phyloP scores from a whole-genome alignment of 345 rosid species.

The Lepidium aucheri region DNA sequence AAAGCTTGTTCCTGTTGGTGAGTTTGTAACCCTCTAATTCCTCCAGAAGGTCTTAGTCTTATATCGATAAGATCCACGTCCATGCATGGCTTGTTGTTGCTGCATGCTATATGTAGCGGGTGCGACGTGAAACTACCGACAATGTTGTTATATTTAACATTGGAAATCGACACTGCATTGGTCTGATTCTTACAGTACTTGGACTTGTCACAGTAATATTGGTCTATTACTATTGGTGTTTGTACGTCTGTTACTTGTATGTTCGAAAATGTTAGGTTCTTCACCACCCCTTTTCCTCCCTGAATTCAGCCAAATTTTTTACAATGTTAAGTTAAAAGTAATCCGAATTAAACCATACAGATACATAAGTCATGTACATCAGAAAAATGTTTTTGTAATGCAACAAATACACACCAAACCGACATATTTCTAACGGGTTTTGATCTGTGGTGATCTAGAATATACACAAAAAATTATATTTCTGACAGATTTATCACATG shows the following conservation, averaged over 20 bases:
- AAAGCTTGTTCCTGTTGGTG: slow-evolving; percentile 33
- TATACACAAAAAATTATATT: too few relatives aligned
- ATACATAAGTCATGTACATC: background rate
- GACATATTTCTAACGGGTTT: too few relatives aligned
- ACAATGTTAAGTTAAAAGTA: background rate
- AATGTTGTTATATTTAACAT: slow-evolving; percentile 48
- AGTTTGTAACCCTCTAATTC: slow-evolving; percentile 27
- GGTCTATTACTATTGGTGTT: slow-evolving; percentile 73
- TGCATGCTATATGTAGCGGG: slow-evolving; percentile 72
- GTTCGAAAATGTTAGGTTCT: slow-evolving; percentile 65
- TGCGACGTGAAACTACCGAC: slow-evolving; percentile 57
- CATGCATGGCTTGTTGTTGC: slow-evolving; percentile 57
- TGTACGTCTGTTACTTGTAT: slow-evolving; percentile 64
- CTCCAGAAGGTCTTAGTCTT: slow-evolving; percentile 44
- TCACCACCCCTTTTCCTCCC: slow-evolving; percentile 76
- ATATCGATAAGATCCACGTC: slow-evolving; percentile 59
- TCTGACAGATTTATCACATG: too few relatives aligned
- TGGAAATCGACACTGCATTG: slow-evolving; percentile 60
- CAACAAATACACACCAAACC: background rate
- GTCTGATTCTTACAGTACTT: slow-evolving; percentile 66
- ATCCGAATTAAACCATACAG: background rate
- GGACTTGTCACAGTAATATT: slow-evolving; percentile 76
- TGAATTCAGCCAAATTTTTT: slow-evolving; percentile 8
- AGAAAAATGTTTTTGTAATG: background rate
- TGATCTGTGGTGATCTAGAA: too few relatives aligned